These are phyloP conservation scores for Neonectria ditissima DNA, from an alignment of 2,329 filamentous ascomycete species.

Conservation along the genomic window DNA sequence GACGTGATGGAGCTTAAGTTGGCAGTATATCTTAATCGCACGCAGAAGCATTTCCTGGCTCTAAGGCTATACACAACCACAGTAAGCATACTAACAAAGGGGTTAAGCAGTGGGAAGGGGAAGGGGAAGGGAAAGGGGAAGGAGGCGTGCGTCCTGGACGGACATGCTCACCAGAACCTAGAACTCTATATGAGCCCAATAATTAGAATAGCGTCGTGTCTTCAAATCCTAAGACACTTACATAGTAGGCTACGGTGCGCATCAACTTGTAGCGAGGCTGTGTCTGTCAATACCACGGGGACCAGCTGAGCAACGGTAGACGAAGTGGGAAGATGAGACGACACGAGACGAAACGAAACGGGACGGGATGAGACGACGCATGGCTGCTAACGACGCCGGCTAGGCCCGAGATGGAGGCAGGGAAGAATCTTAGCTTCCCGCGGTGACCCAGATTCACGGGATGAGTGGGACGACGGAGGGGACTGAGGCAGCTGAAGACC, in stretches of 20 bases:
- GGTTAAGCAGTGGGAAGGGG: background rate
- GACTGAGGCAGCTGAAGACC: conserved; percentile 24
- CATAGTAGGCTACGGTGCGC: background rate
- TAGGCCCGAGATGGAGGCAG: conserved; percentile 17
- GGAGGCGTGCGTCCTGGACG: conserved; percentile 11
- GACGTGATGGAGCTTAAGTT: background rate
- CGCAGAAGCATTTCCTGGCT: background rate
- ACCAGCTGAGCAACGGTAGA: background rate
- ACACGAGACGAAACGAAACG: background rate
- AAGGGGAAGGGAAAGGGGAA: conserved; percentile 5
- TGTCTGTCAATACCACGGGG: background rate
- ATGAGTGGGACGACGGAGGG: conserved; percentile 14
- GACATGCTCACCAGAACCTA: conserved; percentile 2
- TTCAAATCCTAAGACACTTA: background rate
- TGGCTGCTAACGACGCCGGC: background rate
- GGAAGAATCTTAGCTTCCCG: background rate
- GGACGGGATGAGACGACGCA: background rate
- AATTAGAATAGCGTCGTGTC: background rate
- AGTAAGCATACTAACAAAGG: conserved; percentile 1
- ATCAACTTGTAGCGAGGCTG: background rate
- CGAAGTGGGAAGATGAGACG: background rate
- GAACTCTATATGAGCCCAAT: background rate
- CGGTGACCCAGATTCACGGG: conserved; percentile 21
- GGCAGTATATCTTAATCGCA: background rate
- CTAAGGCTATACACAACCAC: background rate